Base-by-base conservation (phyloP, 139 green algal genomes). In the Diplosphaera chodatii region DNA sequence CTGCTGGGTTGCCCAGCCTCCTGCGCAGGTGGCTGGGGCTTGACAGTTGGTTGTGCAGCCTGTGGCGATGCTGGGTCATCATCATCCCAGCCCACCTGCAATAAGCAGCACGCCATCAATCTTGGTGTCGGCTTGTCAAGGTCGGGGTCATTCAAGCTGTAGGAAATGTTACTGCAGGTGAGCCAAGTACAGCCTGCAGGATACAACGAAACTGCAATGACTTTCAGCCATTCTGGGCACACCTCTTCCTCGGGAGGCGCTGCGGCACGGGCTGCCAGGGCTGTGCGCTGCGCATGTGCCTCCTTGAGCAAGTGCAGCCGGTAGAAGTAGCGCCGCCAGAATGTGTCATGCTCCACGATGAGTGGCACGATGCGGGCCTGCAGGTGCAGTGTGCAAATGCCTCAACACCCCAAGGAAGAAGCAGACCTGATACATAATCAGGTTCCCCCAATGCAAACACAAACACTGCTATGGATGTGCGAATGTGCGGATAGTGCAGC, bases 291-390 rank as follows among this genome's bases (percentile, higher is more conserved):
- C 73, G 89, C 81, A 80, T 91, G 83, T 74, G 84, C 85, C 66
- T 80, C 63, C 77, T 90, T 76, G 68, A 91, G 74, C 75, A 85
- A 83, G 56, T 85, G 75, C 33, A 86, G 70, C 82, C 82, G 74
- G 80, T 95, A 98, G 71, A 98, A 98, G 81, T 98, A 98, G 37
- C 94, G 84, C 4, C 76, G 85, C 93, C 93, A 98, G 74, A 97
- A 97, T 16, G 82, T 86, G 0, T 97, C 82, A n/a, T 90, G 65
- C 73, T 96, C 86, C 56, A 98, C 93, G 64, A 98, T 91, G 32
- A 94, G 69, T 1, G 93, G 93, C 71, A 98, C 93, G 27, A 97
- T 91, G 68, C 89, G 84, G 4, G 83, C 70, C 64, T 94, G 85
- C 41, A 68, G 67, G 55, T 23, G 22, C n/a, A n/a, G n/a, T n/a